Evolutionary conservation across 129 eudicot genomes (phyloP).

Genomic region (Solidago caesia): DNA sequence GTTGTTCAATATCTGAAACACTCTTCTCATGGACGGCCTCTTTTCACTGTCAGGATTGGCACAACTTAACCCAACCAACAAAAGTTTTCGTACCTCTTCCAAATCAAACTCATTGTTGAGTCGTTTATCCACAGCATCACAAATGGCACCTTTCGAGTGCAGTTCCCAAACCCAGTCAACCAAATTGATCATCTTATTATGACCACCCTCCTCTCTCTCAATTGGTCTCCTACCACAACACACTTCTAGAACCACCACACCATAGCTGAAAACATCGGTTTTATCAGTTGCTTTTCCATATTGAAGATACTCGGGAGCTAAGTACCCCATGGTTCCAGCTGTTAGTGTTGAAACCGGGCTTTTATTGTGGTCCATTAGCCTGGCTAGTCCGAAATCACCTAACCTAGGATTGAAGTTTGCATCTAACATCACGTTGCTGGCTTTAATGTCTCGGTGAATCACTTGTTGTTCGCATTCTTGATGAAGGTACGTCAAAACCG

Average conservation of each 20-base stretch:
- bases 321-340: slow-evolving; percentile 94
- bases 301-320: slow-evolving; percentile 93
- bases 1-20: slow-evolving; percentile 69
- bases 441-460: slow-evolving; percentile 83
- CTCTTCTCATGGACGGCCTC: slow-evolving; percentile 94
- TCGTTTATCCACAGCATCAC: slow-evolving; percentile 65
- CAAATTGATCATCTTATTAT: slow-evolving; percentile 57
- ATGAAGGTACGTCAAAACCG: slow-evolving; percentile 76
- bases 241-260: slow-evolving; percentile 78
- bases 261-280: slow-evolving; percentile 82
- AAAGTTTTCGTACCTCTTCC: slow-evolving; percentile 55
- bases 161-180: slow-evolving; percentile 94
- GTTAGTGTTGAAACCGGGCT: slow-evolving; percentile 92
- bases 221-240: slow-evolving; percentile 89
- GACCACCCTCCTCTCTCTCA: slow-evolving; percentile 59
- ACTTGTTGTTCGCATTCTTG: slow-evolving; percentile 96
- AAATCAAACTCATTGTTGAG: slow-evolving; percentile 49
- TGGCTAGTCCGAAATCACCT: slow-evolving; percentile 87
- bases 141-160: slow-evolving; percentile 58
- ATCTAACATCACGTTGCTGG: slow-evolving; percentile 86
- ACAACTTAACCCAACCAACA: slow-evolving; percentile 77
- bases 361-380: slow-evolving; percentile 85
- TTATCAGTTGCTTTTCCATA: slow-evolving; percentile 86
- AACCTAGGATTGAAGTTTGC: slow-evolving; percentile 59
- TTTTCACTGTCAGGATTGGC: slow-evolving; percentile 70